Base-by-base conservation (phyloP, 805 yeast species). In the Sugiyamaella mastotermitis region DNA sequence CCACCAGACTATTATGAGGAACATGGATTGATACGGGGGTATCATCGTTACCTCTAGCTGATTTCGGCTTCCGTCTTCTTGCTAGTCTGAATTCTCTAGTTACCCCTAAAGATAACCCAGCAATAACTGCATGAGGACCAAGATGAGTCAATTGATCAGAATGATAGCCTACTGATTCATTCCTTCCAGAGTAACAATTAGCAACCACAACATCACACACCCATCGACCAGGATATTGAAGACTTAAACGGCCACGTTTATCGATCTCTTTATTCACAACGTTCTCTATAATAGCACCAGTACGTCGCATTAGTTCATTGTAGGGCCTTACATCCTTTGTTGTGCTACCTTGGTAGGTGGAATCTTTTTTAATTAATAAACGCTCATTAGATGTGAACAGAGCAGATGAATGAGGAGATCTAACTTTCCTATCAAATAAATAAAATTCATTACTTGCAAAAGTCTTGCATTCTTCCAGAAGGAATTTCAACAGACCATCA, bases 121-220 rank as follows among this genome's bases (percentile, higher is more conserved):
- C 85, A 33, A 84, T 75, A 26, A 67, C 66, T 4, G 83, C 76
- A 41, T 78, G 72, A 0, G 92, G 88, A 0, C 94, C 94, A 16
- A 82, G 67, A 35, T 76, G 68, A 0, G 85, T 78, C 45, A 83
- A 55, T 40, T 83, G 71, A 56, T 83, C 94, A 2, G 87, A 77
- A 55, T 83, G 94, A 75, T 79, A 82, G 35, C 80, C 86, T 22
- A 83, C 66, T 43, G 75, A 65, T 42, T 72, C 72, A 4, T 63
- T 58, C 6, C 70, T 65, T 4, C 62, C 58, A 5, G 68, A 70
- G 56, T 76, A 83, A 37, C 64, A 60, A 48, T 83, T 83, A 14
- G 73, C 71, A 3, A 80, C 66, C 16, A 77, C 74, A 9, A 72
- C 56, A 38, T 72, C 70, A 11, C 74, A 74, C 2, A 48, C 48